Conservation (phyloP, 495 filamentous ascomycete species). For the Penicillium samsonianum region DNA sequence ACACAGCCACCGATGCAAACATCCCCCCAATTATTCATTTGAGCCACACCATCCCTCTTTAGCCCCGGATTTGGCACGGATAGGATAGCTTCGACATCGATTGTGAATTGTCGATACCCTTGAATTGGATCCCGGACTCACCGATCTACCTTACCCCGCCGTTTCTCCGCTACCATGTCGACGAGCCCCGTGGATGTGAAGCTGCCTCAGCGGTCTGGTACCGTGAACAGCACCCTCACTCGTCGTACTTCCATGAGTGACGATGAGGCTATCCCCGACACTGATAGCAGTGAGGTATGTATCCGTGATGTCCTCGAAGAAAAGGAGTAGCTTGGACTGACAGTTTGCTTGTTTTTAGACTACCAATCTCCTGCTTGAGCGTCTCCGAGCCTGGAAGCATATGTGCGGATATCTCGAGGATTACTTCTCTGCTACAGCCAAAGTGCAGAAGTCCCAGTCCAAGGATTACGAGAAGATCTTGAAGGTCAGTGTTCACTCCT, state of each 20-base stretch:
- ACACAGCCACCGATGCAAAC: neutral
- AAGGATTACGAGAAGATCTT: conserved; percentile 96
- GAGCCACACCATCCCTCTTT: conserved; percentile 1
- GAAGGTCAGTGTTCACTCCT: conserved; percentile 58
- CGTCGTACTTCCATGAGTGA: conserved; percentile 45
- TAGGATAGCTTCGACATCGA: neutral
- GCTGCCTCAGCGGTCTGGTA: conserved; percentile 59
- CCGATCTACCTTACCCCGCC: neutral
- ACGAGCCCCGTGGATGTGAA: conserved; percentile 40
- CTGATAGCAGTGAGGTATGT: conserved; percentile 75
- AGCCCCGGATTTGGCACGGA: neutral
- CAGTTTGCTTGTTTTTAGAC: conserved; percentile 49
- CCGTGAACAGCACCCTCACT: conserved; percentile 49
- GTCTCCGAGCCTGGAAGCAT: conserved; percentile 93
- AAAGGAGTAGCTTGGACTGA: conserved; percentile 6
- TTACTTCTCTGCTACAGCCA: conserved; percentile 81
- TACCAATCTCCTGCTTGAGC: conserved; percentile 75
- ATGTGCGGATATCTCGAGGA: conserved; percentile 87
- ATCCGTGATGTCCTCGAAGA: neutral
- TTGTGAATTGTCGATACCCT: neutral
- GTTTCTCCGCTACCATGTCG: conserved; percentile 29
- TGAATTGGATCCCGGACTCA: neutral
- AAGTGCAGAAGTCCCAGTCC: conserved; percentile 75
- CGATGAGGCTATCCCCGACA: conserved; percentile 71
- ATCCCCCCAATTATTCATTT: neutral